Percentiles rank a stretch among this genome's conserved stretches.
phyloP scores from a whole-genome alignment of 345 rosid species.

The Erysimum cheiranthoides region DNA sequence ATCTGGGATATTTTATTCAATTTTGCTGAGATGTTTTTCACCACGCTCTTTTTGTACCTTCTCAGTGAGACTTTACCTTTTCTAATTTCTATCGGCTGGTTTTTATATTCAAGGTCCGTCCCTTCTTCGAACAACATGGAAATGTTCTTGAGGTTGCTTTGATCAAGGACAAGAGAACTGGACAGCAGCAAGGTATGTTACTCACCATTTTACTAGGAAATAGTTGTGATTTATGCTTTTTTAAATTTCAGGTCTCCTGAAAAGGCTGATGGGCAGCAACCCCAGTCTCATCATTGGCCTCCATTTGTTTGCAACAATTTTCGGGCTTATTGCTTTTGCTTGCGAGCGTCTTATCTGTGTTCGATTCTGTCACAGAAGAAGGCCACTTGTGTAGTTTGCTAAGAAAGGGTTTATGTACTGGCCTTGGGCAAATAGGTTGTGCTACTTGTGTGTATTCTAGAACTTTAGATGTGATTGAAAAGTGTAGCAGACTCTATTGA shows the following conservation, averaged over 20 bases:
- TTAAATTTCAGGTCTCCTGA: slow-evolving; percentile 76
- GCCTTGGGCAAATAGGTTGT: slow-evolving; percentile 55
- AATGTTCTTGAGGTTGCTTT: slow-evolving; percentile 91
- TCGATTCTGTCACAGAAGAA: slow-evolving; percentile 58
- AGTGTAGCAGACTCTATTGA: slow-evolving; percentile 52
- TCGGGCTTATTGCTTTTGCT: slow-evolving; percentile 71
- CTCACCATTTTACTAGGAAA: slow-evolving; percentile 47
- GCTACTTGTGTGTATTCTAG: slow-evolving; percentile 59
- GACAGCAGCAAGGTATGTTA: slow-evolving; percentile 91
- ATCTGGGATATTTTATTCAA: neutral
- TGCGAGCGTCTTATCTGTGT: slow-evolving; percentile 52
- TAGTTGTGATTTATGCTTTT: slow-evolving; percentile 56
- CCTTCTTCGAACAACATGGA: slow-evolving; percentile 87
- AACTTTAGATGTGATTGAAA: slow-evolving; percentile 58
- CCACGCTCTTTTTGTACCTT: neutral
- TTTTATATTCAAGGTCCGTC: slow-evolving; percentile 70
- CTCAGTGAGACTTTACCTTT: neutral
- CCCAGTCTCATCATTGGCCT: slow-evolving; percentile 77
- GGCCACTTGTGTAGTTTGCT: slow-evolving; percentile 62
- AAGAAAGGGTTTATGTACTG: slow-evolving; percentile 50
- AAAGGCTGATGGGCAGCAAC: slow-evolving; percentile 93
- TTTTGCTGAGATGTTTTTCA: neutral
- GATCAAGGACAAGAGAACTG: slow-evolving; percentile 95
- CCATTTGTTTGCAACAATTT: slow-evolving; percentile 77
- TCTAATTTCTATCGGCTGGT: slow-evolving; percentile 19